phyloP scores from a whole-genome alignment of 1,284 basidiomycete genomes.

The Ceraceosorus bombacis region DNA sequence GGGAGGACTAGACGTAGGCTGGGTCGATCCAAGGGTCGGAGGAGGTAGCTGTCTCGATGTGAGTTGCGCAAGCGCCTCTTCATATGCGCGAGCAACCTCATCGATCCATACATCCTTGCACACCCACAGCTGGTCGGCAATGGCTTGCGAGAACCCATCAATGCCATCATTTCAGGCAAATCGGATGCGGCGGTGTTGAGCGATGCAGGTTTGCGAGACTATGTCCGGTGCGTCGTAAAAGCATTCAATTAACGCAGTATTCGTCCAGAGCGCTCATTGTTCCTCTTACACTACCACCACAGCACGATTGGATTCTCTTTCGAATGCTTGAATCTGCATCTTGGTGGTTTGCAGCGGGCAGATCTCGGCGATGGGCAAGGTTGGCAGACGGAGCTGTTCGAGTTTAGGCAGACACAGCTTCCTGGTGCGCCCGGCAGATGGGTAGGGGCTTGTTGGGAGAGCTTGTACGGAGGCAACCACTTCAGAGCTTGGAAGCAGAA shows the following conservation, averaged over 20 bases:
- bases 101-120: background rate
- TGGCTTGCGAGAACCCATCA: conserved; percentile 83
- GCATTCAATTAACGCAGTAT: background rate
- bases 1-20: conserved; percentile 12
- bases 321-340: conserved; percentile 76
- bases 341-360: conserved; percentile 63
- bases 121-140: conserved; percentile 55
- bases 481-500: conserved; percentile 50
- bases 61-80: conserved; percentile 7
- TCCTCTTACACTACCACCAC: conserved; percentile 32
- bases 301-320: conserved; percentile 59
- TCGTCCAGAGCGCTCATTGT: conserved; percentile 1
- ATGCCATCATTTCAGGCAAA: conserved; percentile 72
- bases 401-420: conserved; percentile 44
- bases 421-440: conserved; percentile 44
- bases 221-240: conserved; percentile 55
- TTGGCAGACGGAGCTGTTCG: conserved; percentile 44
- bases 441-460: conserved; percentile 46
- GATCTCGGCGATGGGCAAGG: conserved; percentile 80
- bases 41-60: conserved; percentile 41
- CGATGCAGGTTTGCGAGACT: conserved; percentile 69
- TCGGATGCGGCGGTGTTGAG: conserved; percentile 68
- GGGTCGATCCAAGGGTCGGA: conserved; percentile 28
- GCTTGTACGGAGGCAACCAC: conserved; percentile 45
- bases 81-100: conserved; percentile 45